phyloP scores from a whole-genome alignment of 805 yeast genomes.

The Wickerhamiella galacta region DNA sequence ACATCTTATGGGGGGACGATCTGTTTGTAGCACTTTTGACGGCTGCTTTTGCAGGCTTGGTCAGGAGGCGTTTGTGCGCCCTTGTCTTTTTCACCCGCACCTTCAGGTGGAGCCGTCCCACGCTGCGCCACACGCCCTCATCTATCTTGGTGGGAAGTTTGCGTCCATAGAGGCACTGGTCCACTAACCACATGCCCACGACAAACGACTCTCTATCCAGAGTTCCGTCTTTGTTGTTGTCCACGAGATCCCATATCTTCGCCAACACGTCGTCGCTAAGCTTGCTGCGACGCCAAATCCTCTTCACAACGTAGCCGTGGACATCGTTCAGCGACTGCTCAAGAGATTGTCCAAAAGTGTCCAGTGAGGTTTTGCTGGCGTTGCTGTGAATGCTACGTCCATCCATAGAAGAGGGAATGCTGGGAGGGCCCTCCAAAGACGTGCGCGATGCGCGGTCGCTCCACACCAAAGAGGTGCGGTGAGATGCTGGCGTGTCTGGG shows the following conservation, averaged over 20 bases:
- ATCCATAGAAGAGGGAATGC: not conserved
- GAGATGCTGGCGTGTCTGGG: too few relatives aligned
- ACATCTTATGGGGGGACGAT: too few relatives aligned
- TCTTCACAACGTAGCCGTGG: conserved; percentile 51
- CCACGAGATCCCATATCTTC: conserved; percentile 56
- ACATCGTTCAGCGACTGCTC: conserved; percentile 18
- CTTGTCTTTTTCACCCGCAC: conserved; percentile 18
- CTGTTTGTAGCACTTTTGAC: too few relatives aligned
- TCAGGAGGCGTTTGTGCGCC: too few relatives aligned
- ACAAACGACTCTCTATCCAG: conserved; percentile 67
- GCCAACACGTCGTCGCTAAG: conserved; percentile 44
- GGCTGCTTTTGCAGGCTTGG: conserved; percentile 1
- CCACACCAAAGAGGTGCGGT: too few relatives aligned
- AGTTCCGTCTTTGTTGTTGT: conserved; percentile 41
- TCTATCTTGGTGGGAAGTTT: conserved; percentile 63
- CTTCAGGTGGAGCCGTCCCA: conserved; percentile 28
- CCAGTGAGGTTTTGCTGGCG: not conserved
- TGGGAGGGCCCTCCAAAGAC: not conserved
- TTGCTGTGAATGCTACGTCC: not conserved
- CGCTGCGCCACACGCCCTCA: conserved; percentile 66
- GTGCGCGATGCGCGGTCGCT: not conserved
- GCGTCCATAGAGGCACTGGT: conserved; percentile 86
- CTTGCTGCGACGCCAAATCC: conserved; percentile 67
- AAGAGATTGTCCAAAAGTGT: not conserved
- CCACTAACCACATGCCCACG: conserved; percentile 97